These are phyloP conservation scores for Talaromyces verruculosus DNA, from an alignment of 2,329 filamentous ascomycete species.

Conservation along the genomic window DNA sequence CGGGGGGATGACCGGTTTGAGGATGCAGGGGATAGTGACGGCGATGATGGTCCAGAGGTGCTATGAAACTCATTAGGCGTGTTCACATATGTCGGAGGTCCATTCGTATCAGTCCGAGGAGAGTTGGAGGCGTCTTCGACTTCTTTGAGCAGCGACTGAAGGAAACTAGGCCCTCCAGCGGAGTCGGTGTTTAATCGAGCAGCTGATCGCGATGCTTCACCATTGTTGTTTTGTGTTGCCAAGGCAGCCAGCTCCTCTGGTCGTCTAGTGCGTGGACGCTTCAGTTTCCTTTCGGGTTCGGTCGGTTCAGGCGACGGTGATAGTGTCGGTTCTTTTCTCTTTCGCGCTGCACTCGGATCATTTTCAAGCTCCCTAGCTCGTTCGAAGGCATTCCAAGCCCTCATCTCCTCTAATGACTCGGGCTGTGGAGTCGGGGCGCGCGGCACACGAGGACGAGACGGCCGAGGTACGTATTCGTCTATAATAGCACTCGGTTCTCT, in stretches of 20 bases:
- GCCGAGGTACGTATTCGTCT: constrained; percentile 49
- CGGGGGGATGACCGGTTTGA: constrained; percentile 44
- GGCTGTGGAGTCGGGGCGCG: constrained; percentile 53
- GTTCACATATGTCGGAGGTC: constrained; percentile 38
- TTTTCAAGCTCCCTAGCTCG: constrained; percentile 71
- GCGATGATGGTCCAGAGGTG: constrained; percentile 43
- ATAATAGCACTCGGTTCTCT: constrained; percentile 64
- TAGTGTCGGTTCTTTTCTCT: constrained; percentile 62
- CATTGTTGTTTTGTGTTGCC: constrained; percentile 44
- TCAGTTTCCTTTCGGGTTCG: constrained; percentile 78
- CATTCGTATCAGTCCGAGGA: constrained; percentile 31
- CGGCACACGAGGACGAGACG: constrained; percentile 41
- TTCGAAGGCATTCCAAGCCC: constrained; percentile 89
- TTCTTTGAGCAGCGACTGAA: constrained; percentile 83
- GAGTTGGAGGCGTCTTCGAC: constrained; percentile 62
- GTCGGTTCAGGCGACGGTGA: constrained; percentile 69
- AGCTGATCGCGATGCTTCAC: constrained; percentile 41
- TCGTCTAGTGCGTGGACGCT: constrained; percentile 78
- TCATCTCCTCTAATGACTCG: constrained; percentile 75
- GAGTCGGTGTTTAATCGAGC: constrained; percentile 36
- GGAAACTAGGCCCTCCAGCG: constrained; percentile 68
- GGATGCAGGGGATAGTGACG: constrained; percentile 42
- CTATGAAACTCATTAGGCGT: constrained; percentile 36
- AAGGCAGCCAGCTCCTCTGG: constrained; percentile 54
- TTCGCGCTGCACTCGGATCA: constrained; percentile 48